These are phyloP conservation scores for Ogataea sp. DNA, from an alignment of 805 yeast genomes.

Conservation along the genomic window DNA sequence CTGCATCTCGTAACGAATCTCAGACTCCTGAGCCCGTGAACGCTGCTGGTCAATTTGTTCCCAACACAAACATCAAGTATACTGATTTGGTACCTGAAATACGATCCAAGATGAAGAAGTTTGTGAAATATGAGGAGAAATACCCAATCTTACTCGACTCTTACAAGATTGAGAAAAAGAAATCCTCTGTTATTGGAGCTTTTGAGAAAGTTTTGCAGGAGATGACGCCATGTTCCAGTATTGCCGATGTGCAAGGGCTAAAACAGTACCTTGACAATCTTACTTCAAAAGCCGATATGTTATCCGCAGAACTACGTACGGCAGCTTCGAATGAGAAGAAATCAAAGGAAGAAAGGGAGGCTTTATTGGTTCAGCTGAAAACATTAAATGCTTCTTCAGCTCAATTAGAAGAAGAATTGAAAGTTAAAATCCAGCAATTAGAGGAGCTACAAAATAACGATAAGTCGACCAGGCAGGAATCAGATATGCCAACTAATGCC, in stretches of 20 bases:
- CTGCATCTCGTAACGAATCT: no score
- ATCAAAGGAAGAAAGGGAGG: not conserved
- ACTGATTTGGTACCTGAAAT: conserved; percentile 48
- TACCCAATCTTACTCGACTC: conserved; percentile 83
- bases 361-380: no score
- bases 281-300: conserved; percentile 49
- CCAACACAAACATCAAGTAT: conserved; percentile 24
- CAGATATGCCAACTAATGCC: not conserved
- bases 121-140: conserved; percentile 80
- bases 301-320: conserved; percentile 58
- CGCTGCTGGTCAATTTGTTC: conserved; percentile 5
- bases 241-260: conserved; percentile 64
- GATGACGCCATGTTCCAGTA: conserved; percentile 69
- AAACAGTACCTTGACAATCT: conserved; percentile 63
- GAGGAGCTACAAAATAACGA: no score
- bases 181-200: conserved; percentile 44
- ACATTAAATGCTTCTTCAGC: no score
- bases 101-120: conserved; percentile 59
- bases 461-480: no score
- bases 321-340: conserved; percentile 24
- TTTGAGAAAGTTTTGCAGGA: conserved; percentile 72
- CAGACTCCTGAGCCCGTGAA: conserved; percentile 7
- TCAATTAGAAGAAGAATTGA: conserved; percentile 3
- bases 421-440: conserved; percentile 6
- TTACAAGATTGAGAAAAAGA: conserved; percentile 71